Percentiles rank a stretch among this genome's conserved stretches.
Conservation (phyloP, 192 early-diverging fungal species). For the Phycomyces blakesleeanus region DNA sequence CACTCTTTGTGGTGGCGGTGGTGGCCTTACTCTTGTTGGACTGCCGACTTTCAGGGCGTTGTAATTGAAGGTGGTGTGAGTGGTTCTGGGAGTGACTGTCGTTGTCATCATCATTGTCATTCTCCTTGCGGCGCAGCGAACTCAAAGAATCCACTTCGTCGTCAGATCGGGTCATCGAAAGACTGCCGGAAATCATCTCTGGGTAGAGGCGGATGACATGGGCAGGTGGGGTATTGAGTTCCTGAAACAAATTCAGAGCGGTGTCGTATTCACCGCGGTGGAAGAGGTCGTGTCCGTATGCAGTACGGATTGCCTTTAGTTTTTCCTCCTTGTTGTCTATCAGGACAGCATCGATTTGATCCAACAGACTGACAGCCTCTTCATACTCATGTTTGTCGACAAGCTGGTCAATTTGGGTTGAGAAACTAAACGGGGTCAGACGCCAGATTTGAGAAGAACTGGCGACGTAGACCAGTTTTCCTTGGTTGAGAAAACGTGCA, state of each 20-base stretch:
- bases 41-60: constrained; percentile 9
- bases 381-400: constrained; percentile 66
- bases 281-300: constrained; percentile 73
- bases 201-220: constrained; percentile 71
- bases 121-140: constrained; percentile 1
- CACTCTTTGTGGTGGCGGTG: constrained; percentile 15
- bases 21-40: constrained; percentile 9
- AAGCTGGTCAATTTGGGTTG: constrained; percentile 67
- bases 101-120: constrained; percentile 5
- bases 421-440: constrained; percentile 57
- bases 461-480: constrained; percentile 71
- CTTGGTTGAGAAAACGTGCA: constrained; percentile 61
- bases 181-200: constrained; percentile 60
- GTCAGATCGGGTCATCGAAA: constrained; percentile 22
- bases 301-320: constrained; percentile 55
- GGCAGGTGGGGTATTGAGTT: constrained; percentile 59
- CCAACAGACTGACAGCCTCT: constrained; percentile 72
- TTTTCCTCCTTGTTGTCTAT: constrained; percentile 67
- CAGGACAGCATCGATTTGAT: constrained; percentile 69
- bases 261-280: constrained; percentile 59
- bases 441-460: constrained; percentile 69
- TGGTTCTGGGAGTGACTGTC: constrained; percentile 2
- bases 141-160: constrained; percentile 4
- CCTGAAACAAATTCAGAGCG: constrained; percentile 61
- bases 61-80: neutral